Conservation (phyloP, 768 basidiomycete species). For the Psilocybe subaeruginosa region DNA sequence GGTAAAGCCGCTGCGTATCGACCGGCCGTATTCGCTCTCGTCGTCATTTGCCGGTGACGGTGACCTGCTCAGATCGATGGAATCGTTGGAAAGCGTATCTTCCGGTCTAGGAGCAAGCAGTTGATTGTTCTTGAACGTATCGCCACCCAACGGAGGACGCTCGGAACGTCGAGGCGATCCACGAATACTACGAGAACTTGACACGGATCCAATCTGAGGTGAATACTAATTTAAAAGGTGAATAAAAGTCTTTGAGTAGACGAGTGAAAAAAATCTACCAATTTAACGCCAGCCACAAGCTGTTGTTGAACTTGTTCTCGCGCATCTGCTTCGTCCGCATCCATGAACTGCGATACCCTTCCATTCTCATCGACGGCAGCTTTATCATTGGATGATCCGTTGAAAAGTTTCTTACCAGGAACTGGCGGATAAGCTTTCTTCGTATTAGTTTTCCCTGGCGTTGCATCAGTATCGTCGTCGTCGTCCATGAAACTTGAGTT, state of each 20-base stretch:
- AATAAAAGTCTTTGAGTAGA: background rate
- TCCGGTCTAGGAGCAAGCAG: slow-evolving; percentile 47
- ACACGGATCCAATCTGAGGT: slow-evolving; percentile 58
- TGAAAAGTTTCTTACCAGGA: slow-evolving; percentile 31
- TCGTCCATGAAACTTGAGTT: slow-evolving; percentile 32
- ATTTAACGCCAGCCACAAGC: slow-evolving; percentile 70
- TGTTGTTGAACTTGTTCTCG: slow-evolving; percentile 89
- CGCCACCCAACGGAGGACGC: slow-evolving; percentile 43
- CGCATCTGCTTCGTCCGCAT: slow-evolving; percentile 83
- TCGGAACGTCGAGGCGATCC: slow-evolving; percentile 67
- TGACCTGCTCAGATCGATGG: slow-evolving; percentile 45
- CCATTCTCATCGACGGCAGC: slow-evolving; percentile 47
- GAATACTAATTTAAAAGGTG: slow-evolving; percentile 52
- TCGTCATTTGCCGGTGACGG: slow-evolving; percentile 52
- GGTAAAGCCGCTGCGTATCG: slow-evolving; percentile 37
- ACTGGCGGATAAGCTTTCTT: slow-evolving; percentile 34
- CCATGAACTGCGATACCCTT: slow-evolving; percentile 83
- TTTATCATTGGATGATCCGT: slow-evolving; percentile 35
- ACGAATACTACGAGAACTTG: slow-evolving; percentile 70
- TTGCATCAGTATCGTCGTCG: slow-evolving; percentile 53
- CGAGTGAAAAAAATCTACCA: slow-evolving; percentile 47
- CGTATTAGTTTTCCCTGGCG: slow-evolving; percentile 57
- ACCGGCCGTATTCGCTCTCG: slow-evolving; percentile 60
- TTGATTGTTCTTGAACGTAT: slow-evolving; percentile 42
- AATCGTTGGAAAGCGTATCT: slow-evolving; percentile 39